Evolutionary conservation across 148 eudicot species (phyloP), one percentile per base, ranked within the genome.

Genomic region (Cornus florida): DNA sequence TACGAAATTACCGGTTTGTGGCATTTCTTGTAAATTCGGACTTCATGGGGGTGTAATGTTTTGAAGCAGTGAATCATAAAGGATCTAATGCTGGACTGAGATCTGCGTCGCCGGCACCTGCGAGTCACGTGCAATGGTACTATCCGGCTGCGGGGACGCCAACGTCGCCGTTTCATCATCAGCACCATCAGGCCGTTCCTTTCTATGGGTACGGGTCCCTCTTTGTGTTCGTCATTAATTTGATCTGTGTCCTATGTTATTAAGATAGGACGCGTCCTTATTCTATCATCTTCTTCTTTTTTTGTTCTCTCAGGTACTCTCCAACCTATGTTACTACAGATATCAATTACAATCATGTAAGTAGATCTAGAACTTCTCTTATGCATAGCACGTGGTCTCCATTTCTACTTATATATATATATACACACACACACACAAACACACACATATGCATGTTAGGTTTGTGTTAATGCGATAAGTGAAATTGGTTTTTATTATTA

Each of bases 101-200:
- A 78, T 84, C 83, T 31, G 67, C 53, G 13, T 53, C 81, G 12
- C 77, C 90, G 10, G 75, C 87, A 32, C 83, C 88, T 7, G 84
- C 80, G 43, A 80, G 66, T 69, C 92, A 89, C 74, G 85, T 91
- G 87, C 97, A 88, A 69, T 93, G 97, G 97, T 93, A 87, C 62
- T 91, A 88, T 69, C 90, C 92, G 28, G 82, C 38, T 0, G 38
- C 89, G 5, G 83, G 85, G 17, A 74, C 79, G 6, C 82, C 87
- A 10, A 79, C 89, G 13, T 56, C 89, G 4, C 85, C 91, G 23
- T 87, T 69, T 43, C 93, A 90, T 74, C 93, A 86, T 66, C 90
- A 35, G 10, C 90, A 84, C 59, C 91, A 83, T 69, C 95, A 91
- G 38, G 83, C 89, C 31, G 79, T 87, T 80, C 92, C 95, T 67